Base-by-base conservation (phyloP, 805 yeast species). In the Lachancea mirantina region DNA sequence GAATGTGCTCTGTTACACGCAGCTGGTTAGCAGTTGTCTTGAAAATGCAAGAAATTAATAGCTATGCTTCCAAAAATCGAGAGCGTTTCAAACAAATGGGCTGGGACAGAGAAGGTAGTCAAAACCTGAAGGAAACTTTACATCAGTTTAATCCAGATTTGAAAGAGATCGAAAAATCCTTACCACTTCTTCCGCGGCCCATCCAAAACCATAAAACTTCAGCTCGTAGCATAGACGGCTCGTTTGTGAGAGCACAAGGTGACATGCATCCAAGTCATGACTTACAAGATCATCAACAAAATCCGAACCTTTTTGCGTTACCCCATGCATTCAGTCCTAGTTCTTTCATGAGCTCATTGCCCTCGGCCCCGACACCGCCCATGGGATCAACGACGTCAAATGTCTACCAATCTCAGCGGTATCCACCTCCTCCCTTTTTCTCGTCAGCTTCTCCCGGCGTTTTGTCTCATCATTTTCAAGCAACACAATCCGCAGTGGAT, bases 1-100 rank as follows among this genome's bases (percentile, higher is more conserved):
- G 23, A 4, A 15, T 17, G 7, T 31, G 29, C 22, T 18, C 15
- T 3, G 32, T 28, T 9, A 27, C 39, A 14, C 30, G 31, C 13
- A 36, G 27, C 20, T 36, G 39, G 39, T 16, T 36, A 14, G 30
- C 24, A 15, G 32, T 31, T 20, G 32, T 26, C 11, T 20, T 30
- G 17, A 36, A 36, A 18, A 23, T 36, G 8, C 30, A 30, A 10
- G 39, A 31, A 20, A 27, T 36, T 21, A 30, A 36, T 17, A 31
- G 27, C 15, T 28, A 9, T 17, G 39, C 31, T 6, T 18, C 39
- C 8, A 19, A 19, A 14, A 36, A 26, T 22, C 23, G 21, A 16
- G 18, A 20, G 10, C 11, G 26, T 8, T 19, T 30, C 30, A 24
- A 23, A 19, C 20, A 16, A 18, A 13, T 16, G 7, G 34, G 23